Percentiles rank a stretch among this genome's conserved stretches.
These are phyloP conservation scores for Xylaria bambusicola DNA, from an alignment of 495 filamentous ascomycete species.

Conservation along the genomic window DNA sequence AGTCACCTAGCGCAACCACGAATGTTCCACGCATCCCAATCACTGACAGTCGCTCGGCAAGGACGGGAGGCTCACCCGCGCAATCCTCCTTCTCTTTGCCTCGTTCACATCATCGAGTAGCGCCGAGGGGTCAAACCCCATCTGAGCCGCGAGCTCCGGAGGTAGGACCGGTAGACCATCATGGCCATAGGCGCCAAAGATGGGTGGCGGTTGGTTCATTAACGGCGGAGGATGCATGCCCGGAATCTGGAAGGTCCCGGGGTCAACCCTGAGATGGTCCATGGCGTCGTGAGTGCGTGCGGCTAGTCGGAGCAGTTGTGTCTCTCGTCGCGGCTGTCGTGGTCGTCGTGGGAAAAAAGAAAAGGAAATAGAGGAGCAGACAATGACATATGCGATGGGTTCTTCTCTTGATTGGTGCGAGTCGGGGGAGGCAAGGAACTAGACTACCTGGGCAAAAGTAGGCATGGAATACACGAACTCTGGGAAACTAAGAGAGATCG, in stretches of 20 bases:
- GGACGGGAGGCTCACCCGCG: conserved; percentile 61
- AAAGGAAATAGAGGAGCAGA: neutral
- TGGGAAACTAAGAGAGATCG: neutral
- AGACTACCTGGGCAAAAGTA: neutral
- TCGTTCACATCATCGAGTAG: conserved; percentile 72
- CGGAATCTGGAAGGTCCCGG: conserved; percentile 50
- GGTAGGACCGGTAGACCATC: conserved; percentile 62
- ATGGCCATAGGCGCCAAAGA: conserved; percentile 64
- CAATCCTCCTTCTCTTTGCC: conserved; percentile 90
- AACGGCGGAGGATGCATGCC: conserved; percentile 56
- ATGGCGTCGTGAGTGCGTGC: conserved; percentile 31
- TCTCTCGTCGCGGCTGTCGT: neutral
- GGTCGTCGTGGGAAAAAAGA: neutral
- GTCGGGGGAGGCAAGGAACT: conserved; percentile 1
- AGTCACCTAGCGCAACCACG: conserved; percentile 11
- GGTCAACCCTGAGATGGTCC: conserved; percentile 44
- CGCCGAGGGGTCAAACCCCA: conserved; percentile 59
- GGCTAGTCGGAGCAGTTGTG: too few relatives aligned
- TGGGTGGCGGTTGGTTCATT: conserved; percentile 67
- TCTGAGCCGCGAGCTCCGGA: conserved; percentile 58
- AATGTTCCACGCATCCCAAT: neutral
- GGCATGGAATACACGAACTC: neutral
- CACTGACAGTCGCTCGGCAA: neutral
- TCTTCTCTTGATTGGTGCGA: conserved; percentile 5
- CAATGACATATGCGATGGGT: conserved; percentile 7